A percentile compares a stretch with the other conserved stretches of the same genome.
These are phyloP conservation scores for Aspergillus felis DNA, from an alignment of 2,329 filamentous ascomycete species.

Conservation along the genomic window DNA sequence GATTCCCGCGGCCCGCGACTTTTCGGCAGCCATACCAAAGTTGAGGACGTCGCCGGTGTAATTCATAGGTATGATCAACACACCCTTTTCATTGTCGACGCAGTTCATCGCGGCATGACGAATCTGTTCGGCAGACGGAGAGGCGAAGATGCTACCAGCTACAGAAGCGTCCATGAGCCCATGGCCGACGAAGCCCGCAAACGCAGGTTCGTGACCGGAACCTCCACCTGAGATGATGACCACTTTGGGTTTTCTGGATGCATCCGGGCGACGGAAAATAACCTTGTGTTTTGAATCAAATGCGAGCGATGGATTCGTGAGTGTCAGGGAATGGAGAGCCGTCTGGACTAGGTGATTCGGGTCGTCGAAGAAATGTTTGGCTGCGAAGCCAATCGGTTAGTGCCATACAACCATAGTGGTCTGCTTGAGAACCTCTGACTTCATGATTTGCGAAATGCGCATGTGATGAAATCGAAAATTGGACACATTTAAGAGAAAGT, in stretches of 20 bases:
- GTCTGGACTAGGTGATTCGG: conserved; percentile 72
- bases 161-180: conserved; percentile 79
- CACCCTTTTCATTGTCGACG: conserved; percentile 67
- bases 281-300: conserved; percentile 79
- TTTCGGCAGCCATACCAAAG: conserved; percentile 91
- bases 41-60: conserved; percentile 88
- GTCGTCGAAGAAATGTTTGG: conserved; percentile 87
- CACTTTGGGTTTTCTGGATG: conserved; percentile 57
- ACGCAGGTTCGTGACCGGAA: conserved; percentile 84
- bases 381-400: conserved; percentile 22
- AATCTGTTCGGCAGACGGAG: conserved; percentile 77
- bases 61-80: conserved; percentile 92
- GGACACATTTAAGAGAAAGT: background rate
- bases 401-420: conserved; percentile 4
- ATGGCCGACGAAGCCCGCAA: conserved; percentile 77
- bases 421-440: conserved; percentile 3
- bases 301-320: conserved; percentile 78
- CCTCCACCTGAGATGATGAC: conserved; percentile 85
- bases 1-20: conserved; percentile 74
- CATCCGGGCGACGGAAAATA: conserved; percentile 66
- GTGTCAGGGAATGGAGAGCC: conserved; percentile 71
- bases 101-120: conserved; percentile 68
- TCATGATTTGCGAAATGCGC: conserved; percentile 3
- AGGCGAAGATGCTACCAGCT: conserved; percentile 82
- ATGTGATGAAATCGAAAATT: conserved; percentile 7